Evolutionary conservation across 179 eudicot genomes (phyloP).

Genomic region (Heliamphora pulchella): DNA sequence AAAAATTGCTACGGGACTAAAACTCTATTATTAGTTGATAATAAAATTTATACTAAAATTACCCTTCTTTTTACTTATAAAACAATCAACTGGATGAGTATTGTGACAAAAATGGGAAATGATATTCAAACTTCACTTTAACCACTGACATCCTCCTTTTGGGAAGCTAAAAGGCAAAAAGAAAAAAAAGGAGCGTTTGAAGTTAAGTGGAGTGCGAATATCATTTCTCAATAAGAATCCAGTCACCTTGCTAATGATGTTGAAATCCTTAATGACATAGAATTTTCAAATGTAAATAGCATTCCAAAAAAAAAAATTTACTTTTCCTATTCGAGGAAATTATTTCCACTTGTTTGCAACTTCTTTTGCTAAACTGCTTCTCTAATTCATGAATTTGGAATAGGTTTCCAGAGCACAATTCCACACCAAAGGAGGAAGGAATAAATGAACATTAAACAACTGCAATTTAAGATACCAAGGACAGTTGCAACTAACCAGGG

Average conservation of each 20-base stretch:
- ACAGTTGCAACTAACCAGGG: slow-evolving; percentile 55
- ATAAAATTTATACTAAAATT: too few relatives aligned
- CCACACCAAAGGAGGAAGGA: background rate
- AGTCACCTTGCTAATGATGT: background rate
- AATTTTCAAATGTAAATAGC: background rate
- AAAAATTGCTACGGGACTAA: too few relatives aligned
- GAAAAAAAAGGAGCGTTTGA: too few relatives aligned
- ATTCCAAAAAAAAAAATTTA: background rate
- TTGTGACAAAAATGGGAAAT: too few relatives aligned
- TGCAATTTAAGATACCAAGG: background rate
- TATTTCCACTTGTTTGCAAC: background rate
- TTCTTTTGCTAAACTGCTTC: background rate
- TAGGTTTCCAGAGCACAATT: background rate
- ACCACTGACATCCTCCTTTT: too few relatives aligned
- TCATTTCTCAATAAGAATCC: too few relatives aligned
- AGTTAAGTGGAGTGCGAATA: too few relatives aligned
- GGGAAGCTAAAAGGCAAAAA: too few relatives aligned
- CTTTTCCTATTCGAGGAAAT: background rate
- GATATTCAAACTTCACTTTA: too few relatives aligned
- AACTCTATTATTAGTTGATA: too few relatives aligned
- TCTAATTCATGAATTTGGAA: background rate
- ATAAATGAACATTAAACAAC: background rate
- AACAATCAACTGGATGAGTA: background rate
- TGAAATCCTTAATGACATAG: background rate
- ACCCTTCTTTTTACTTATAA: too few relatives aligned